Base-by-base conservation (phyloP, 1,139 yeast species). In the Candida frijolesensis region DNA sequence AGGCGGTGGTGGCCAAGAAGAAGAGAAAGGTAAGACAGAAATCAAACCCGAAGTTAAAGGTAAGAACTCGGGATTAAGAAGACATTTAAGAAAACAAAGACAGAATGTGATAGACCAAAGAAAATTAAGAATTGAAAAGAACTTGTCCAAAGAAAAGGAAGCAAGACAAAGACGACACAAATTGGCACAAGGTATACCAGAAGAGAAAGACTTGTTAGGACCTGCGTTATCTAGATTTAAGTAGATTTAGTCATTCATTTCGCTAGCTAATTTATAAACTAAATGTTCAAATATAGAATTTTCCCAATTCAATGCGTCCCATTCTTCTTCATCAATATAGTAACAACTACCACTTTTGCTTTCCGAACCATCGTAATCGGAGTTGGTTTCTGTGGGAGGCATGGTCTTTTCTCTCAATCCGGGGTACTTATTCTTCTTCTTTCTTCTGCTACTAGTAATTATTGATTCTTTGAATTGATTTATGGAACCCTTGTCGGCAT, bases 91-190 rank as follows among this genome's bases (percentile, higher is more conserved):
- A 66, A 94, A 89, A 79, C 88, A 88, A 79, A 84, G 86, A 49
- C 84, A 83, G 66, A 90, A 91, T 64, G 94, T 92, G 48, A 83
- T 92, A 56, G 97, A 91, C 66, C 92, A 92, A 66, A 84, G 98
- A 60, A 87, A 86, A 61, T 63, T 87, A 66, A 84, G 96, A 59
- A 76, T 89, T n/a, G 95, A 94, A 65, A 82, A 80, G 55, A 89
- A 89, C 60, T 75, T 89, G 64, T 80, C 79, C 63, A 78, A 77
- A 60, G 97, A 94, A 67, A 88, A 90, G 68, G 82, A 81, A 49
- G 76, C 84, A 35, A 85, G 97, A 66, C 79, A 80, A 58, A 79
- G 82, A 64, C 78, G 73, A 50, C 67, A 70, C 29, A 72, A 76
- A 57, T 69, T 73, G 50, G 75, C 68, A 33, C 73, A 71, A 52